Percentiles rank a stretch among this genome's conserved stretches.
These are phyloP conservation scores for Phanerodontia chrysosporium DNA, from an alignment of 768 basidiomycete genomes.

Conservation along the genomic window DNA sequence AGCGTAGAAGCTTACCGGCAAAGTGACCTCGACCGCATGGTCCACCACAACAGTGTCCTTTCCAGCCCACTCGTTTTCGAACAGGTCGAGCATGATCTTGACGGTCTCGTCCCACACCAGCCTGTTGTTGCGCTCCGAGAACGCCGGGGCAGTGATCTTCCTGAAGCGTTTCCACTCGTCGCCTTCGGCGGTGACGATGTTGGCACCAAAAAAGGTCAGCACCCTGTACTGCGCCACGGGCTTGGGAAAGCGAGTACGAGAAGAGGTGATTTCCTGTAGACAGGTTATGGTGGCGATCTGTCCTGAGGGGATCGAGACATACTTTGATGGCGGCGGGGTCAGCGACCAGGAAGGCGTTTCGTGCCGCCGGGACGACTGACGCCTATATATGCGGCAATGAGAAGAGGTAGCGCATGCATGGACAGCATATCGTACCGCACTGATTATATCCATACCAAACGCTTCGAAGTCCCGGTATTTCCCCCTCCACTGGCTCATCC, in stretches of 20 bases:
- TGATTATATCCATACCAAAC: conserved; percentile 10
- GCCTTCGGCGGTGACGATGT: conserved; percentile 63
- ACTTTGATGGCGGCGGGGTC: conserved; percentile 17
- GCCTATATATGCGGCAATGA: not conserved
- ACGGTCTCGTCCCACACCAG: conserved; percentile 37
- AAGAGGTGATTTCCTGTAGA: conserved; percentile 44
- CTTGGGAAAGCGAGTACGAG: conserved; percentile 53
- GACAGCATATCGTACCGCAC: not conserved
- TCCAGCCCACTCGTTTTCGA: conserved; percentile 42
- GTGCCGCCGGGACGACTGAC: not conserved
- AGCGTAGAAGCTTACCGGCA: conserved; percentile 36
- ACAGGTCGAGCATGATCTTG: conserved; percentile 28
- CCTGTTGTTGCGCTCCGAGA: conserved; percentile 48
- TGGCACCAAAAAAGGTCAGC: conserved; percentile 52
- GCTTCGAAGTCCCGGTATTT: conserved; percentile 17
- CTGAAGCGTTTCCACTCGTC: conserved; percentile 64
- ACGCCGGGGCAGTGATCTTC: conserved; percentile 60
- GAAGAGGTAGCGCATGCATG: not conserved
- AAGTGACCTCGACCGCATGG: conserved; percentile 48
- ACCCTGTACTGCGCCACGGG: conserved; percentile 41
- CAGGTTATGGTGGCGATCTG: not conserved
- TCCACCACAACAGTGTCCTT: conserved; percentile 37
- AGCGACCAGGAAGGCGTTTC: conserved; percentile 1
- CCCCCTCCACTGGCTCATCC: conserved; percentile 10
- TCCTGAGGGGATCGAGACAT: not conserved